phyloP scores from a whole-genome alignment of 352 stramenopile species.

The Phytopythium delawarense region DNA sequence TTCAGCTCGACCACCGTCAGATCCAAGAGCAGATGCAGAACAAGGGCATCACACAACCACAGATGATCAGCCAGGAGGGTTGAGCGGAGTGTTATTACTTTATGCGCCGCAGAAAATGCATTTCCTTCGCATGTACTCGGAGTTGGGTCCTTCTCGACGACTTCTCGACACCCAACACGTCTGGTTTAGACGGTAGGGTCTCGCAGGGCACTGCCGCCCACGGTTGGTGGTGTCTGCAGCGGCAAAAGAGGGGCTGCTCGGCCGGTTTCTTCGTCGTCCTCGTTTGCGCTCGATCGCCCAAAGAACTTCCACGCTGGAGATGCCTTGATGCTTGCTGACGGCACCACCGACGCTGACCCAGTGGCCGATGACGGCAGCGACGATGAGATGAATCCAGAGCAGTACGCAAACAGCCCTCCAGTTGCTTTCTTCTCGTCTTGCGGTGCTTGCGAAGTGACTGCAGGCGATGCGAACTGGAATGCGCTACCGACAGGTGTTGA shows the following conservation, averaged over 20 bases:
- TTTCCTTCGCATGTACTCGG: constrained; percentile 3
- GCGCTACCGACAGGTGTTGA: neutral
- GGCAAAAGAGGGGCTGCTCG: neutral
- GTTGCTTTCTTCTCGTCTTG: neutral
- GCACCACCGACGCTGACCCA: neutral
- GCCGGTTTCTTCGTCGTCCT: constrained; percentile 5
- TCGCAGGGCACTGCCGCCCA: neutral
- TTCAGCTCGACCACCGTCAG: constrained; percentile 40
- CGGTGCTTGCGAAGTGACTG: neutral
- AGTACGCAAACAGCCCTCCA: constrained; percentile 4
- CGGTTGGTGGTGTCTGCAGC: neutral
- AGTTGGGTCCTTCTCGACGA: neutral
- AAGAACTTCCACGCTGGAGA: constrained; percentile 6
- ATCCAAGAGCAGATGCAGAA: constrained; percentile 22
- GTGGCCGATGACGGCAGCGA: neutral
- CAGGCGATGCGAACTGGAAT: neutral
- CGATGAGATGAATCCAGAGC: constrained; percentile 3
- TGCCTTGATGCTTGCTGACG: neutral
- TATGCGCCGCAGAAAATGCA: neutral
- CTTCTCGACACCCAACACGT: neutral
- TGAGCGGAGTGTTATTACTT: neutral
- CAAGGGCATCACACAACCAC: neutral
- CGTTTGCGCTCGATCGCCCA: neutral
- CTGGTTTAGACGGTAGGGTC: neutral
- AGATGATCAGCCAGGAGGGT: neutral